Evolutionary conservation across 1,139 yeast genomes (phyloP).

Genomic region (Meyerozyma athensensis): DNA sequence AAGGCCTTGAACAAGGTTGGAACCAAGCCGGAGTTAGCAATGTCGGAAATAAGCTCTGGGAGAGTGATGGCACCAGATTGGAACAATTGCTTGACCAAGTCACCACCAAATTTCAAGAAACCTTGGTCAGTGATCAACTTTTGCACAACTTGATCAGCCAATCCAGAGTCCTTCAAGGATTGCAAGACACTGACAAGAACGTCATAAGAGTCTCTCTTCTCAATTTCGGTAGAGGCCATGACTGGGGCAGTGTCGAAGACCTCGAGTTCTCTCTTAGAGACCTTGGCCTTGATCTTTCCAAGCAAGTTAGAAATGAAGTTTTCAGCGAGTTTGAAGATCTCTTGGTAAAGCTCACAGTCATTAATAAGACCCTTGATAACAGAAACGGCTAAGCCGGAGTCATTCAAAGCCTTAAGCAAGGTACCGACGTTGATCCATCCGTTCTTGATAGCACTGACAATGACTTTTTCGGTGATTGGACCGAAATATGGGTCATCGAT

Average conservation of each 20-base stretch:
- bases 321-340: constrained; percentile 35
- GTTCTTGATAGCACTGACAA: constrained; percentile 28
- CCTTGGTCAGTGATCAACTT: constrained; percentile 36
- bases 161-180: constrained; percentile 43
- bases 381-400: constrained; percentile 40
- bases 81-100: constrained; percentile 31
- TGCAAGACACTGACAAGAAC: constrained; percentile 38
- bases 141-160: constrained; percentile 38
- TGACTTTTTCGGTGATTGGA: constrained; percentile 26
- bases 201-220: constrained; percentile 16
- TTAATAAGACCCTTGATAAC: constrained; percentile 34
- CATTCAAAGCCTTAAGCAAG: constrained; percentile 38
- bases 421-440: constrained; percentile 34
- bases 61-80: constrained; percentile 27
- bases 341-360: constrained; percentile 40
- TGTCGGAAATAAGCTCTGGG: constrained; percentile 25
- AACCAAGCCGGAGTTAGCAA: constrained; percentile 36
- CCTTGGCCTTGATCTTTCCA: constrained; percentile 19
- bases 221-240: constrained; percentile 6
- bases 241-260: constrained; percentile 9
- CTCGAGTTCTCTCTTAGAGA: constrained; percentile 19
- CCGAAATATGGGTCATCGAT: constrained; percentile 30
- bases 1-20: constrained; percentile 35
- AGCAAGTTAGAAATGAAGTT: constrained; percentile 29
- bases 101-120: constrained; percentile 40